Evolutionary conservation across 179 eudicot genomes (phyloP).

Genomic region (Vitellaria paradoxa): DNA sequence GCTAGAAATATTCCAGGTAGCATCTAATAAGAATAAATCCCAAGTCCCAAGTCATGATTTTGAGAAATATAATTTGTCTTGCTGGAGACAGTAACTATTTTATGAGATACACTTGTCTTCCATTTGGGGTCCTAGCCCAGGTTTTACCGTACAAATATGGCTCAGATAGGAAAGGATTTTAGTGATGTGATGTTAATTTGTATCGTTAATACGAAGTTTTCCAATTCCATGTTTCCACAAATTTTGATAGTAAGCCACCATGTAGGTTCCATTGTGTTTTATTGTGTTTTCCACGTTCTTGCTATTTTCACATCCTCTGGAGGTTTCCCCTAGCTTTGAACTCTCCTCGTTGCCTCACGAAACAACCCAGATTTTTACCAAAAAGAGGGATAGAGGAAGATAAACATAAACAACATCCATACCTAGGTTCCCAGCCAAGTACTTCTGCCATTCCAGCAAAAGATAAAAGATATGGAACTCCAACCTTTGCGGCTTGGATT

Average conservation of each 20-base stretch:
- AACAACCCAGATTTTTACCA: background rate
- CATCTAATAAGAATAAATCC: too few relatives aligned
- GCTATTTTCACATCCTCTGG: background rate
- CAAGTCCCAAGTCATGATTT: too few relatives aligned
- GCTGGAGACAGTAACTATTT: too few relatives aligned
- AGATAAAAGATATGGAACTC: conserved; percentile 80
- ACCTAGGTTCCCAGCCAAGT: conserved; percentile 98
- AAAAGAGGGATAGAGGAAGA: background rate
- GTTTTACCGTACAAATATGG: too few relatives aligned
- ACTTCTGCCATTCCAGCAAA: conserved; percentile 97
- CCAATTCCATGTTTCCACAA: too few relatives aligned
- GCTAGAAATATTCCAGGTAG: too few relatives aligned
- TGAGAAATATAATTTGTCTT: too few relatives aligned
- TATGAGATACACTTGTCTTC: too few relatives aligned
- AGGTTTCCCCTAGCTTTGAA: background rate
- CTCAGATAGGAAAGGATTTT: too few relatives aligned
- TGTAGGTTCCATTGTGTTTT: background rate
- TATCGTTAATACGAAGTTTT: too few relatives aligned
- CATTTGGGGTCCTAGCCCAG: too few relatives aligned
- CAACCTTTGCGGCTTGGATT: conserved; percentile 78
- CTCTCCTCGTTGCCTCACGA: background rate
- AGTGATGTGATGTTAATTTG: too few relatives aligned
- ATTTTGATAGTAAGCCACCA: background rate
- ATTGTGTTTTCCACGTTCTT: background rate
- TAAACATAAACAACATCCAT: background rate